Conservation (phyloP, 2,329 filamentous ascomycete species). For the Akanthomyces muscarius region DNA sequence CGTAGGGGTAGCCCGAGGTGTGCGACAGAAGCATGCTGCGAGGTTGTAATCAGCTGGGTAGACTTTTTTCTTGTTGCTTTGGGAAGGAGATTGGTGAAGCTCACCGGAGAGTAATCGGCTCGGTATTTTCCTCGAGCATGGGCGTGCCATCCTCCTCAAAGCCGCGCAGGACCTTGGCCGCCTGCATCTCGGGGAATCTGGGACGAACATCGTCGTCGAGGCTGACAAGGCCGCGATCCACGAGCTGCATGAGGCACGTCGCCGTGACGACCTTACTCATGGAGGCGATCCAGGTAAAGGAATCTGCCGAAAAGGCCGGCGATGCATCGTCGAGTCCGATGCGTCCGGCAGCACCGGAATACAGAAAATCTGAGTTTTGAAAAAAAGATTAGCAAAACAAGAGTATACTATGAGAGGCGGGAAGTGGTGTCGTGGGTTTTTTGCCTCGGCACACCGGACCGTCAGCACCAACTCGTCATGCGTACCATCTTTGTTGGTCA, state of each 20-base stretch:
- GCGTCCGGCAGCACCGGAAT: slow-evolving; percentile 35
- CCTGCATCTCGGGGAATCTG: slow-evolving; percentile 32
- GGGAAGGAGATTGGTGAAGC: not conserved
- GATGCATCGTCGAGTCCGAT: slow-evolving; percentile 29
- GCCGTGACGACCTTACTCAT: slow-evolving; percentile 41
- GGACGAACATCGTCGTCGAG: slow-evolving; percentile 37
- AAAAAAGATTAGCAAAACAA: not conserved
- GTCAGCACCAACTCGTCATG: not conserved
- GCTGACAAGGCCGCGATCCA: slow-evolving; percentile 31
- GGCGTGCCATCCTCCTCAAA: slow-evolving; percentile 35
- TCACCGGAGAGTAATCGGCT: slow-evolving; percentile 37
- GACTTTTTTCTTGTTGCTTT: not conserved
- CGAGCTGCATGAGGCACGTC: slow-evolving; percentile 36
- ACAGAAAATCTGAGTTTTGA: slow-evolving; percentile 29
- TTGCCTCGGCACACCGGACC: slow-evolving; percentile 1
- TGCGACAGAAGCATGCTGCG: slow-evolving; percentile 44
- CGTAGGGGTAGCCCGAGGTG: slow-evolving; percentile 44
- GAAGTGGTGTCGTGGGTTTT: not conserved
- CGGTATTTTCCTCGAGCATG: slow-evolving; percentile 34
- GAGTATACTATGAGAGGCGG: not conserved
- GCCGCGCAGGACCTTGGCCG: slow-evolving; percentile 34
- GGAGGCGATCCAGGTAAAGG: slow-evolving; percentile 39
- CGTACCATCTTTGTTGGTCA: slow-evolving; percentile 31
- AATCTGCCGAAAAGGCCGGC: slow-evolving; percentile 27
- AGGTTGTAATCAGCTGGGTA: not conserved